A percentile compares a stretch with the other conserved stretches of the same genome.
These are phyloP conservation scores for Phytophthora tentaculata DNA, from an alignment of 352 stramenopile species.

Conservation along the genomic window DNA sequence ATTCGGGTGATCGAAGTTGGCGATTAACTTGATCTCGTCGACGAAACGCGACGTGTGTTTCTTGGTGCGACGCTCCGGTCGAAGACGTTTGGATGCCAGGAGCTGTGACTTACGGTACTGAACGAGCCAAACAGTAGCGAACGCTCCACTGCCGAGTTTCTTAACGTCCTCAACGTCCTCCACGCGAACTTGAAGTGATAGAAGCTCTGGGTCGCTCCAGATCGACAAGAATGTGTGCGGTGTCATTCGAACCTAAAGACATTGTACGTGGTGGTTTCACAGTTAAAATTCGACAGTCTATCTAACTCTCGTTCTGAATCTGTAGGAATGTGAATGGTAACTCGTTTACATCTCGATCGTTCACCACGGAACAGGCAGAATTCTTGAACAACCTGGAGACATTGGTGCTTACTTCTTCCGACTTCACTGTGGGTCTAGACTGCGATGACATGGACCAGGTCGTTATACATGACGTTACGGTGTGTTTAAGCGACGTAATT, in stretches of 20 bases:
- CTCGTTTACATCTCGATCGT: constrained; percentile 36
- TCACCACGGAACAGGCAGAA: constrained; percentile 43
- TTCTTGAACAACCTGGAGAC: constrained; percentile 38
- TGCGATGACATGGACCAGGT: constrained; percentile 40
- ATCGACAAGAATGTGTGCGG: constrained; percentile 27
- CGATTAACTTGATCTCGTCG: constrained; percentile 51
- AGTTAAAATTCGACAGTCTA: not conserved
- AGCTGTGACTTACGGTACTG: constrained; percentile 33
- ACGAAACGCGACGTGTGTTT: constrained; percentile 47
- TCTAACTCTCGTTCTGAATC: not conserved
- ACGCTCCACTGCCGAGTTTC: constrained; percentile 33
- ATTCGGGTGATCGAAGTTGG: constrained; percentile 49
- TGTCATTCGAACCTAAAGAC: constrained; percentile 11
- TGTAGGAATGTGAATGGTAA: constrained; percentile 43
- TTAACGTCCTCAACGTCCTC: constrained; percentile 40
- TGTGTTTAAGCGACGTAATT: constrained; percentile 28
- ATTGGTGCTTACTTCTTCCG: constrained; percentile 30
- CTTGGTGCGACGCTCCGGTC: constrained; percentile 24
- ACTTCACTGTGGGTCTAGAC: constrained; percentile 34
- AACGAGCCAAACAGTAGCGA: constrained; percentile 40
- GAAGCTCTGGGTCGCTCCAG: constrained; percentile 36
- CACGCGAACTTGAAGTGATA: constrained; percentile 34
- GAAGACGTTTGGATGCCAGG: constrained; percentile 39
- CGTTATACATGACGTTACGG: constrained; percentile 31
- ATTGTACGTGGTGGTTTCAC: not conserved